Conservation (phyloP, 768 basidiomycete genomes). For the Clitopilus passeckerianus region DNA sequence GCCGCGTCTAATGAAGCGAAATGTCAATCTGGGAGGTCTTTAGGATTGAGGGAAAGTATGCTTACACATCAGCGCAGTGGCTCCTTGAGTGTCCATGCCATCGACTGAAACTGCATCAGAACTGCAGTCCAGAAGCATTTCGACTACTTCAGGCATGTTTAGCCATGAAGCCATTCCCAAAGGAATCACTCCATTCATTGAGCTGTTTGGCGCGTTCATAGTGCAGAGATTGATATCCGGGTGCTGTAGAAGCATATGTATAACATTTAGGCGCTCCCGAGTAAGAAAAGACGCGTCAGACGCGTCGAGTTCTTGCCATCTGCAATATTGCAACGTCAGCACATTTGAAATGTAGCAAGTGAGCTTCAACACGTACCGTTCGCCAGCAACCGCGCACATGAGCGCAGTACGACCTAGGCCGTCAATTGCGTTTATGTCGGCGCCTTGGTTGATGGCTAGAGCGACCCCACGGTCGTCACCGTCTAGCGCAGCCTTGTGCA, state of each 20-base stretch:
- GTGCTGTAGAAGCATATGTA: constrained; percentile 50
- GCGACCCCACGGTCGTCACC: constrained; percentile 53
- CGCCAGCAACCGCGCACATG: constrained; percentile 68
- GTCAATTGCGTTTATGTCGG: constrained; percentile 67
- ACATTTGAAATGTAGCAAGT: background rate
- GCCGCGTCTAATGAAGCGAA: constrained; percentile 52
- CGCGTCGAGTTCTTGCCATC: constrained; percentile 69
- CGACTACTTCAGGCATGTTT: constrained; percentile 56
- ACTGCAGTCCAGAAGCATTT: constrained; percentile 58
- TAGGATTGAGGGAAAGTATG: constrained; percentile 3
- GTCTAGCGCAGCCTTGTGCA: constrained; percentile 51
- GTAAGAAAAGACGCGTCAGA: constrained; percentile 67
- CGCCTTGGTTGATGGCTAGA: constrained; percentile 50
- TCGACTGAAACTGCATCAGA: constrained; percentile 63
- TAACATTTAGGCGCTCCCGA: constrained; percentile 46
- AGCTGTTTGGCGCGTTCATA: constrained; percentile 67
- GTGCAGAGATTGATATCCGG: constrained; percentile 61
- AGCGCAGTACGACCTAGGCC: constrained; percentile 55
- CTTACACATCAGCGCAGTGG: constrained; percentile 84
- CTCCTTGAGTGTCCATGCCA: constrained; percentile 69
- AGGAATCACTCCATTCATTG: constrained; percentile 71
- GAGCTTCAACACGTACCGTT: constrained; percentile 42
- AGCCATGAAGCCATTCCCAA: constrained; percentile 80
- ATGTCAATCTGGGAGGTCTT: background rate
- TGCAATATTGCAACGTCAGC: constrained; percentile 17